A percentile compares a stretch with the other conserved stretches of the same genome.
Evolutionary conservation across 805 yeast genomes (phyloP).

Genomic region (Nadsonia fulvescens): DNA sequence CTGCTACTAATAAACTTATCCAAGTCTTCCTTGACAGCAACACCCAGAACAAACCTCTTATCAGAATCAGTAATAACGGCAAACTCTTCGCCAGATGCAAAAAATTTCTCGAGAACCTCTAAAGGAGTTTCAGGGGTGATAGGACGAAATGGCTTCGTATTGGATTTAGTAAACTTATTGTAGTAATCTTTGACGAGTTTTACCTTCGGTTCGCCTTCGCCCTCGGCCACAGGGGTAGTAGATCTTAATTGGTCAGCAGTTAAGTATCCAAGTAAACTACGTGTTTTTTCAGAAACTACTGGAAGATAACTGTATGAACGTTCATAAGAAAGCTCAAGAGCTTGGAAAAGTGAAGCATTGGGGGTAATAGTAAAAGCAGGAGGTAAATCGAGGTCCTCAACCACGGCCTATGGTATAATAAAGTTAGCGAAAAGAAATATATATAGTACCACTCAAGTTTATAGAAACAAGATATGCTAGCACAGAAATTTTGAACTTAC

Average conservation of each 20-base stretch:
- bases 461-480: no score
- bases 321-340: slow-evolving; percentile 38
- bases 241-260: slow-evolving; percentile 22
- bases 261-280: slow-evolving; percentile 32
- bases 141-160: slow-evolving; percentile 21
- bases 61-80: slow-evolving; percentile 40
- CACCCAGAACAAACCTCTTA: slow-evolving; percentile 37
- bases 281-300: slow-evolving; percentile 29
- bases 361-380: slow-evolving; percentile 40
- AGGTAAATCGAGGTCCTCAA: slow-evolving; percentile 39
- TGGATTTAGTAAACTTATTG: slow-evolving; percentile 13
- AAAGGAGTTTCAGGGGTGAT: slow-evolving; percentile 38
- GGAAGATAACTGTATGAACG: slow-evolving; percentile 36
- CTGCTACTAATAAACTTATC: slow-evolving; percentile 25
- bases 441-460: no score
- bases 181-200: slow-evolving; percentile 21
- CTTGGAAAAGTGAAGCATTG: slow-evolving; percentile 27
- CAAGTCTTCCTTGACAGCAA: slow-evolving; percentile 34
- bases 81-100: slow-evolving; percentile 30
- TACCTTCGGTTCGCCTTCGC: slow-evolving; percentile 18
- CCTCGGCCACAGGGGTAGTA: no score
- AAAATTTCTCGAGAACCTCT: slow-evolving; percentile 33
- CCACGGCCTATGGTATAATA: slow-evolving; percentile 28
- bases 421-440: no score
- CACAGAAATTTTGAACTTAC: no score